Evolutionary conservation across 805 yeast species (phyloP), one percentile per base, ranked within the genome.

Genomic region (Ogataea dorogensis): DNA sequence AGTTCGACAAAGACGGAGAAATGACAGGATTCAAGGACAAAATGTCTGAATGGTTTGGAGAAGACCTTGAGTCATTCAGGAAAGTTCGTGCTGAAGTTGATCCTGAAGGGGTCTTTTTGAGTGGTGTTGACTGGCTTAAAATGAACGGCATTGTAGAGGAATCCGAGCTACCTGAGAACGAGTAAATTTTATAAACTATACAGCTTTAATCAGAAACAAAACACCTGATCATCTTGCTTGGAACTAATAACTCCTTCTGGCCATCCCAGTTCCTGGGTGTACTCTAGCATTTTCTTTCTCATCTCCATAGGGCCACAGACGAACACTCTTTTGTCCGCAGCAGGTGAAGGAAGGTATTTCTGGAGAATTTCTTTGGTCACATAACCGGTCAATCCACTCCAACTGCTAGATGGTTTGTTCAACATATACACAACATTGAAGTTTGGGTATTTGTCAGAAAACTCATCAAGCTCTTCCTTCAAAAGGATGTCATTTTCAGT

Each of bases 31-130:
- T 87, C 55, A 76, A 79, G 20, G 70, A 73, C 7, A 75, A 75
- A 42, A 76, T 86, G 64, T 67, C 70, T 36, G 77, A 77, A 47
- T 86, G 95, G 95, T 86, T 79, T 55, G 95, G 93, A 8, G 75
- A 79, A 7, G 81, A 80, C 47, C 68, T 89, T 45, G 57, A 50
- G 9, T 56, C 65, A 27, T 91, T 75, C 70, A 79, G 82, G 56
- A 56, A 67, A 33, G 68, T 84, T 11, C 75, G 97, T 58, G 65
- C 62, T 31, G 70, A 75, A 43, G 73, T 73, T 53, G 97, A 91
- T 64, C 96, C 97, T 1, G 65, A 78, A 4, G 87, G 86, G 9
- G 79, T 89, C 3, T 89, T 91, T 55, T 59, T 87, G 38, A 77
- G 86, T 46, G 86, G 87, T 18, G 71, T 70, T 49, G 76, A 73